Conservation (phyloP, 1,284 basidiomycete genomes). For the Sanghuangporus sanghuang region DNA sequence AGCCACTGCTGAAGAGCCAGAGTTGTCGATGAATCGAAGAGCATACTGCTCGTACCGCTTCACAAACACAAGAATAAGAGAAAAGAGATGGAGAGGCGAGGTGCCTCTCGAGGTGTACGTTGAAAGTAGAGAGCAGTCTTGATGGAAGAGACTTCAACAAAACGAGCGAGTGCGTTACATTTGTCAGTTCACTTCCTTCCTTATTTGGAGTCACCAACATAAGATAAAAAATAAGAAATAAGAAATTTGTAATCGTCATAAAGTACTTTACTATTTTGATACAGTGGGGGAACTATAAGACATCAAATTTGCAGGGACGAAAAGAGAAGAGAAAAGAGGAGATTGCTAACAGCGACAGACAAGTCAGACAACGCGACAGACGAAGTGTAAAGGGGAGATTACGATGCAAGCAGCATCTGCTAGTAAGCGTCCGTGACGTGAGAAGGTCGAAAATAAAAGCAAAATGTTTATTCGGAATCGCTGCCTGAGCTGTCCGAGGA, state of each 20-base stretch:
- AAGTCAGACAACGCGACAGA: not conserved
- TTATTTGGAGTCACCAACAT: not conserved
- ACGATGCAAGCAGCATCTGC: conserved; percentile 6
- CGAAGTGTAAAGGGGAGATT: not conserved
- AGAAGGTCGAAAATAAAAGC: conserved; percentile 12
- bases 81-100: not conserved
- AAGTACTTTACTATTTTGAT: conserved; percentile 17
- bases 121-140: not conserved
- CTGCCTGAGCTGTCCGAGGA: conserved; percentile 72
- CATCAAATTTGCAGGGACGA: conserved; percentile 1
- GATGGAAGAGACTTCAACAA: not conserved
- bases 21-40: conserved; percentile 14
- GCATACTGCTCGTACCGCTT: not conserved
- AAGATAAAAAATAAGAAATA: not conserved
- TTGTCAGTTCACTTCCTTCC: not conserved
- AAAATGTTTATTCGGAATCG: conserved; percentile 62
- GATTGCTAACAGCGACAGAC: not conserved
- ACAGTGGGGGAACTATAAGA: conserved; percentile 12
- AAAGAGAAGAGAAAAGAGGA: not conserved
- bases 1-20: conserved; percentile 51
- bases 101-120: too few species aligned
- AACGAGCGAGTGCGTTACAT: not conserved
- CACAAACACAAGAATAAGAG: not conserved
- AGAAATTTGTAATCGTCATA: conserved; percentile 5
- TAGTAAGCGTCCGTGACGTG: not conserved